Conservation (phyloP, 2,329 filamentous ascomycete species). For the Blastomyces emzantsi region DNA sequence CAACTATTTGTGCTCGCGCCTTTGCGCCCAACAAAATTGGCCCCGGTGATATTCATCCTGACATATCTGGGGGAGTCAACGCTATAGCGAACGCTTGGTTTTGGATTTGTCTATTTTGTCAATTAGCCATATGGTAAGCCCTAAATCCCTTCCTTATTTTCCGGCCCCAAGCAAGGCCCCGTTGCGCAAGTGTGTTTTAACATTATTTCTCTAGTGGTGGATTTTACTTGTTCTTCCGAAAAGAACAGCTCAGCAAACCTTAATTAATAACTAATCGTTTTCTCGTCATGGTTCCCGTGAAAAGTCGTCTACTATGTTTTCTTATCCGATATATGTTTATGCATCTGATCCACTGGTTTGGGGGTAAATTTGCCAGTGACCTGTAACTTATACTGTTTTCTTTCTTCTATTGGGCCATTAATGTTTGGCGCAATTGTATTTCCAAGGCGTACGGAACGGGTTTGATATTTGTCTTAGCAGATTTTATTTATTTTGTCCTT, state of each 20-base stretch:
- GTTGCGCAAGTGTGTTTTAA: constrained; percentile 4
- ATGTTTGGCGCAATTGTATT: not conserved
- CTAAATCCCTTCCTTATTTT: constrained; percentile 24
- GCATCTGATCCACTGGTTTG: not conserved
- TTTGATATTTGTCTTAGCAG: not conserved
- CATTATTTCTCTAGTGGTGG: constrained; percentile 24
- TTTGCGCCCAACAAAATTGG: constrained; percentile 53
- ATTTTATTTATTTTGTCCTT: not conserved
- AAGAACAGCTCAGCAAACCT: constrained; percentile 39
- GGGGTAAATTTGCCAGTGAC: not conserved
- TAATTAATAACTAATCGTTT: constrained; percentile 13
- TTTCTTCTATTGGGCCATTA: not conserved
- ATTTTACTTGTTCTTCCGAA: constrained; percentile 38
- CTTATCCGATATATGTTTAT: not conserved
- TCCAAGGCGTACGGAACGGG: not conserved
- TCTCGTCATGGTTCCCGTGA: not conserved
- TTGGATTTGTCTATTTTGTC: constrained; percentile 51
- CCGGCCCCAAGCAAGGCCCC: not conserved
- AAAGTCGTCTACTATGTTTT: not conserved
- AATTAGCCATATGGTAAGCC: constrained; percentile 52
- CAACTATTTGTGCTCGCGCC: constrained; percentile 53
- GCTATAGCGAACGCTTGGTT: constrained; percentile 47
- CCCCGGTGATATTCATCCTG: constrained; percentile 54
- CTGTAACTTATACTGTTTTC: not conserved
- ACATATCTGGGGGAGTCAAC: constrained; percentile 34